A percentile compares a stretch with the other conserved stretches of the same genome.
Conservation (phyloP, 2,329 filamentous ascomycete species). For the Penicillium polonicum region DNA sequence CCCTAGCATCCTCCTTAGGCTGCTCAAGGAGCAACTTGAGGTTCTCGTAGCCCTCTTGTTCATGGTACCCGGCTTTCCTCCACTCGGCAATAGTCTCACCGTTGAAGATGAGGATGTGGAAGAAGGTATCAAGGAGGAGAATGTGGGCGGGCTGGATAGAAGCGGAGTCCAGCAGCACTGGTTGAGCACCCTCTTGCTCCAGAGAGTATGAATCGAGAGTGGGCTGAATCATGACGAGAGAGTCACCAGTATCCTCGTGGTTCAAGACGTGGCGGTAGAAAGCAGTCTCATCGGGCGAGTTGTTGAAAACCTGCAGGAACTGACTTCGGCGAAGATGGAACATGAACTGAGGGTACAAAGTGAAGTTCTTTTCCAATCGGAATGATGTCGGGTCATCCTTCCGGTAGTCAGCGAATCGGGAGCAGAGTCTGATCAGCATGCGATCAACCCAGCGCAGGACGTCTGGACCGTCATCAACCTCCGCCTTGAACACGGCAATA, state of each 20-base stretch:
- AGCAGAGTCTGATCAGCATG: constrained; percentile 96
- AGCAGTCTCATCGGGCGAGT: constrained; percentile 97
- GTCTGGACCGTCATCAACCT: constrained; percentile 97
- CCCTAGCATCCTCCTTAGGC: constrained; percentile 93
- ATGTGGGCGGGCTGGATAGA: constrained; percentile 95
- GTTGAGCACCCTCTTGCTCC: constrained; percentile 87
- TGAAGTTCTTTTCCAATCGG: constrained; percentile 97
- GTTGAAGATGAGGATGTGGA: constrained; percentile 99
- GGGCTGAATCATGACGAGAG: constrained; percentile 97
- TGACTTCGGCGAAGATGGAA: constrained; percentile 96
- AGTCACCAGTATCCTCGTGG: constrained; percentile 95
- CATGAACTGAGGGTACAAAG: constrained; percentile 98
- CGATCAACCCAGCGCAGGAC: constrained; percentile 96
- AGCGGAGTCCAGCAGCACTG: constrained; percentile 92
- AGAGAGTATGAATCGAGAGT: constrained; percentile 97
- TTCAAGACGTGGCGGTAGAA: constrained; percentile 97
- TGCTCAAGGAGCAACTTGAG: constrained; percentile 84
- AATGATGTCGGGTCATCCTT: constrained; percentile 98
- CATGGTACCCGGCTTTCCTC: constrained; percentile 96
- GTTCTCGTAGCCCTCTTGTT: constrained; percentile 97
- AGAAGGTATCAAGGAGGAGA: constrained; percentile 94
- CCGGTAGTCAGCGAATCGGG: constrained; percentile 93
- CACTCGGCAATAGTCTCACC: constrained; percentile 97
- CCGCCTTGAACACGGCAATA: constrained; percentile 97
- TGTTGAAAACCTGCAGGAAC: constrained; percentile 99